Evolutionary conservation across 1,284 basidiomycete species (phyloP).

Genomic region (Xerocomus nothofagi): DNA sequence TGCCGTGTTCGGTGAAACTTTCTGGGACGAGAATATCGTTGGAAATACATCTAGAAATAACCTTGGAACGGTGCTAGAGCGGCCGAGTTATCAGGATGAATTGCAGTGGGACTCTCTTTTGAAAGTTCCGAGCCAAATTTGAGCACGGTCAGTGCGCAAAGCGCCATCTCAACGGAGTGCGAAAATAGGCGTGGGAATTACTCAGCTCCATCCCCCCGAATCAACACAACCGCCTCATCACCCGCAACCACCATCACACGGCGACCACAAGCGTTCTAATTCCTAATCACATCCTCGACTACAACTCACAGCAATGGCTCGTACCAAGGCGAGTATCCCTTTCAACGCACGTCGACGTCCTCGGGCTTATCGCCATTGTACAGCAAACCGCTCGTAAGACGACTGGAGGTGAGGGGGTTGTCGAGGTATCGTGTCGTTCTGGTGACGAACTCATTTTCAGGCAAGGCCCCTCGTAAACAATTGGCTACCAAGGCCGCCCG

Average conservation of each 20-base stretch:
- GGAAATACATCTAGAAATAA: no score
- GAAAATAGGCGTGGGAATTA: constrained; percentile 36
- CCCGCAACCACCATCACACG: constrained; percentile 35
- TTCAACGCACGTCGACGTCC: constrained; percentile 10
- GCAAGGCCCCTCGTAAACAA: constrained; percentile 87
- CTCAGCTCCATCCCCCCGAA: constrained; percentile 24
- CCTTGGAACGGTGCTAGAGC: no score
- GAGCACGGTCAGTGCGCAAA: constrained; percentile 36
- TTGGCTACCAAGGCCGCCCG: constrained; percentile 89
- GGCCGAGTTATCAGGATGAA: no score
- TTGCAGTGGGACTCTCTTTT: no score
- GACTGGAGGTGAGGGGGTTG: constrained; percentile 66
- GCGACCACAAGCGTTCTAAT: constrained; percentile 3
- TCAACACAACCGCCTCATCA: constrained; percentile 26
- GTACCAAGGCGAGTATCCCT: constrained; percentile 60
- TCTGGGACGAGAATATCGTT: no score
- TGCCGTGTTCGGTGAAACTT: no score
- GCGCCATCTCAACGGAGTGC: constrained; percentile 25
- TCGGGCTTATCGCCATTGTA: constrained; percentile 17
- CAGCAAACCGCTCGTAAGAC: constrained; percentile 85
- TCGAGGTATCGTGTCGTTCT: constrained; percentile 6
- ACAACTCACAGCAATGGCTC: constrained; percentile 54
- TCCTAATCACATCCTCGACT: constrained; percentile 28
- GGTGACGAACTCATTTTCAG: constrained; percentile 36
- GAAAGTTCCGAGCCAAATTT: constrained; percentile 24